Conservation (phyloP, 768 basidiomycete species). For the Rhodotorula babjevae region DNA sequence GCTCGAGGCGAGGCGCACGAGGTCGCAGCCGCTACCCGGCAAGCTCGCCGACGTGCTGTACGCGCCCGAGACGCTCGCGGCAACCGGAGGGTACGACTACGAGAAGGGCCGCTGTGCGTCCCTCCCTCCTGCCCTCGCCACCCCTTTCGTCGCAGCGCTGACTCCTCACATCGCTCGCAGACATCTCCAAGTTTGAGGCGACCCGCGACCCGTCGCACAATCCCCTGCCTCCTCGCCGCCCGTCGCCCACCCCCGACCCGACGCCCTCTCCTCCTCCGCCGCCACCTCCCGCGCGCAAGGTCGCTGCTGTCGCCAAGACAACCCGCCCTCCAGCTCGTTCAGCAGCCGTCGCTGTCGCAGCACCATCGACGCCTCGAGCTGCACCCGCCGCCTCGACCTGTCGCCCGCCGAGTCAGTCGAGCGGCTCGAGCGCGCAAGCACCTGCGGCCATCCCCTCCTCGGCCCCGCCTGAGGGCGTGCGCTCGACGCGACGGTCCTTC, state of each 20-base stretch:
- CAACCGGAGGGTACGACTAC: slow-evolving; percentile 21
- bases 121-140: no score
- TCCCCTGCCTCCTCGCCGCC: slow-evolving; percentile 15
- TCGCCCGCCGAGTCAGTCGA: accelerated
- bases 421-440: neutral
- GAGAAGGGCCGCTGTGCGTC: slow-evolving; percentile 24
- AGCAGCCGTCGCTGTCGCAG: neutral
- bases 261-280: slow-evolving; percentile 3
- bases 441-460: neutral
- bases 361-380: neutral
- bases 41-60: slow-evolving; percentile 26
- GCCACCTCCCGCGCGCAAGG: neutral
- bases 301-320: neutral
- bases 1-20: slow-evolving; percentile 8
- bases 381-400: neutral
- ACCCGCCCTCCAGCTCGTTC: neutral
- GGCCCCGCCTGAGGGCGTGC: slow-evolving; percentile 11
- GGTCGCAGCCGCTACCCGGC: slow-evolving; percentile 25
- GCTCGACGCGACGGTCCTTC: slow-evolving; percentile 19
- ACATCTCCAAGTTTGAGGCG: slow-evolving; percentile 28
- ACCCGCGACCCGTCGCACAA: slow-evolving; percentile 11
- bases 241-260: neutral
- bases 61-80: slow-evolving; percentile 25
- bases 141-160: accelerated
- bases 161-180: no score